These are phyloP conservation scores for Macrotyloma uniflorum DNA, from an alignment of 306 rosid genomes.

Conservation along the genomic window DNA sequence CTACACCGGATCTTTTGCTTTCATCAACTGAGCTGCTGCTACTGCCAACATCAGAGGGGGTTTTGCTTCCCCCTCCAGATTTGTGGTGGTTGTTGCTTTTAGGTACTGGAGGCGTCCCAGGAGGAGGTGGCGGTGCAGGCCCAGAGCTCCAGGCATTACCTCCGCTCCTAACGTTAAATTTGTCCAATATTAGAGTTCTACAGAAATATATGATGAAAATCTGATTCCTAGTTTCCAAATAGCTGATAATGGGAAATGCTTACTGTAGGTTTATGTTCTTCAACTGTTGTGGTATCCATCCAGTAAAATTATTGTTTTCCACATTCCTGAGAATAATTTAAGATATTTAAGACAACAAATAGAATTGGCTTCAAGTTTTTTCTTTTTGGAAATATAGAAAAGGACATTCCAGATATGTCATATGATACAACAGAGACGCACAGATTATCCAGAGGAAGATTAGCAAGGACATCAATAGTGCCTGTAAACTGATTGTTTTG, in stretches of 20 bases:
- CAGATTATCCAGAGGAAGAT: conserved; percentile 78
- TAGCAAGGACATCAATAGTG: conserved; percentile 80
- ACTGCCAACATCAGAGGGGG: conserved; percentile 47
- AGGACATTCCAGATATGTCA: conserved; percentile 20
- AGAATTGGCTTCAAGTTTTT: conserved; percentile 30
- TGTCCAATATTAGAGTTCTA: conserved; percentile 33
- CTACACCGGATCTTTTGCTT: conserved; percentile 72
- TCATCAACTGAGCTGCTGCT: conserved; percentile 39
- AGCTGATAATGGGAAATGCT: conserved; percentile 46
- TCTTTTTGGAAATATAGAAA: conserved; percentile 32
- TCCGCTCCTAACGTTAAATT: conserved; percentile 57
- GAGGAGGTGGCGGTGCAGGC: conserved; percentile 96
- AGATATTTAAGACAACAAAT: conserved; percentile 34
- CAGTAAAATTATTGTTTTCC: conserved; percentile 81
- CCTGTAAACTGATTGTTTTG: conserved; percentile 92
- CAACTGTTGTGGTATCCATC: conserved; percentile 86
- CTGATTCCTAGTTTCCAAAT: conserved; percentile 18
- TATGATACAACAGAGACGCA: conserved; percentile 51
- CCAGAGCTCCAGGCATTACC: conserved; percentile 88
- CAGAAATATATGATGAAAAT: conserved; percentile 31
- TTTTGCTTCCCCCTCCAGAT: conserved; percentile 51
- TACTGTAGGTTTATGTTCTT: conserved; percentile 72
- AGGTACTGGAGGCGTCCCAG: conserved; percentile 65
- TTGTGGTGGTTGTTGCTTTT: conserved; percentile 56
- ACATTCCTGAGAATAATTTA: conserved; percentile 72